Evolutionary conservation across 1,284 basidiomycete species (phyloP).

Genomic region (Ustilago crameri): DNA sequence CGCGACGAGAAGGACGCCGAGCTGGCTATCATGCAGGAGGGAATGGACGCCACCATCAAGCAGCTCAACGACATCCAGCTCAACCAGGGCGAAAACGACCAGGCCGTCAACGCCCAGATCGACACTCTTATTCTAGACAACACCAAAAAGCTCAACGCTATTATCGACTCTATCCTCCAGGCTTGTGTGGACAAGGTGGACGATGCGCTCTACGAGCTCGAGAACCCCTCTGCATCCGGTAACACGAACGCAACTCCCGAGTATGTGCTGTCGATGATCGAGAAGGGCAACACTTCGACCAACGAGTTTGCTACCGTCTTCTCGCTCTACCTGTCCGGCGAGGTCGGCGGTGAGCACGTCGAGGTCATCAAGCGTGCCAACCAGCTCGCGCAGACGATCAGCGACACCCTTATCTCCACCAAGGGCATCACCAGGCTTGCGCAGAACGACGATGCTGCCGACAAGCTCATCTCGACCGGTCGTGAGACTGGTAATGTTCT

Average conservation of each 20-base stretch:
- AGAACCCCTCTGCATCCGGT: constrained; percentile 91
- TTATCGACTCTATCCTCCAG: constrained; percentile 96
- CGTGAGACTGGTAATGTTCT: constrained; percentile 87
- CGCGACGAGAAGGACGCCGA: constrained; percentile 98
- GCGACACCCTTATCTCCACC: constrained; percentile 89
- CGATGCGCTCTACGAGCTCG: constrained; percentile 95
- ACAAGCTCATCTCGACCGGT: constrained; percentile 87
- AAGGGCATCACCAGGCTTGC: constrained; percentile 95
- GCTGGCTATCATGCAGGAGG: constrained; percentile 92
- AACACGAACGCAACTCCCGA: constrained; percentile 97
- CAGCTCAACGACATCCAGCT: constrained; percentile 87
- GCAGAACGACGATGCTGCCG: constrained; percentile 87
- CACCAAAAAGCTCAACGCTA: constrained; percentile 95
- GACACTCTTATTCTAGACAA: constrained; percentile 97
- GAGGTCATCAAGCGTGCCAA: constrained; percentile 98
- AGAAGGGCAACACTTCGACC: constrained; percentile 91
- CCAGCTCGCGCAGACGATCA: constrained; percentile 90
- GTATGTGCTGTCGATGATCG: constrained; percentile 97
- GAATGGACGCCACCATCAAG: constrained; percentile 92
- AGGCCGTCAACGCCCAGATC: constrained; percentile 92
- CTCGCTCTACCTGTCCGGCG: constrained; percentile 88
- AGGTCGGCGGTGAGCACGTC: constrained; percentile 91
- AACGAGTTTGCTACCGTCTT: constrained; percentile 96
- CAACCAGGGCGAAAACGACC: constrained; percentile 84
- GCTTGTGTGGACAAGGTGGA: constrained; percentile 97